These are phyloP conservation scores for Gillenia trifoliata DNA, from an alignment of 306 rosid genomes.

Conservation along the genomic window DNA sequence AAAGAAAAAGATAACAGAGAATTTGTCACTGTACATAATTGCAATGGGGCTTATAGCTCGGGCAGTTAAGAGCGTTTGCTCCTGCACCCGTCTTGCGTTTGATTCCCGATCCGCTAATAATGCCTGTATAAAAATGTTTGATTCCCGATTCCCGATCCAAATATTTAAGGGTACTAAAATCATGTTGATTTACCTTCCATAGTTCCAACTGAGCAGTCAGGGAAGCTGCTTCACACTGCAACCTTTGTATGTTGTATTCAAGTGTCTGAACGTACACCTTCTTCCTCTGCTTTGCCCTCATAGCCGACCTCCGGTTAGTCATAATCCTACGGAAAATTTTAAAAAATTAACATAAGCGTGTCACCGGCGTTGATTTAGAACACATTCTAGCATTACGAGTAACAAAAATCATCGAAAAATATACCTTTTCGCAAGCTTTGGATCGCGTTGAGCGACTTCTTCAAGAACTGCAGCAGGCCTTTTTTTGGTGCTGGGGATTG, in stretches of 20 bases:
- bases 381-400: background rate
- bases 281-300: background rate
- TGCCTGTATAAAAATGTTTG: background rate
- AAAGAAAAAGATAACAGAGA: background rate
- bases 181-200: background rate
- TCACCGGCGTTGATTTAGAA: background rate
- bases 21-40: background rate
- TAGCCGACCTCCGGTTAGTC: background rate
- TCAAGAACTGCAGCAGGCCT: background rate
- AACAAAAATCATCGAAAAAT: background rate
- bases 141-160: no score
- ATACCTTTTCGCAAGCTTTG: conserved; percentile 6
- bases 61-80: background rate
- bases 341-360: background rate
- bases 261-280: background rate
- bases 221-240: background rate
- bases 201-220: background rate
- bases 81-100: background rate
- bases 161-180: background rate
- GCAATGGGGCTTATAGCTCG: background rate
- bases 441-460: background rate
- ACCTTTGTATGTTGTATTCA: background rate
- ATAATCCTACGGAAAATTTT: background rate
- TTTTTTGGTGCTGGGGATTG: background rate
- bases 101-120: background rate